phyloP scores from a whole-genome alignment of 352 stramenopile genomes.

The Phytophthora hybrid region DNA sequence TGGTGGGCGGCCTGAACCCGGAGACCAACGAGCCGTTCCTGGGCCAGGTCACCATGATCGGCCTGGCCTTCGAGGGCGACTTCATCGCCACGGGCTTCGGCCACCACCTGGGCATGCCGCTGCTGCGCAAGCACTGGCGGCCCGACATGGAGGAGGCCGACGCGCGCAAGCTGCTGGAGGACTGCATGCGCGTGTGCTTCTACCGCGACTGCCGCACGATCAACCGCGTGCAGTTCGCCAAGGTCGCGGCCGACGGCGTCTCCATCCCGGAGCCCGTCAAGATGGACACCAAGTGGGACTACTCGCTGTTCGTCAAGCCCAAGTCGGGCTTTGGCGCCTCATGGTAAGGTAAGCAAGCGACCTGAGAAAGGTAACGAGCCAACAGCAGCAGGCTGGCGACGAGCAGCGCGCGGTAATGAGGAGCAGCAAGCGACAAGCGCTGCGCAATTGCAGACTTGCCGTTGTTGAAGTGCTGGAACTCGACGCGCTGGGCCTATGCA shows the following conservation, averaged over 20 bases:
- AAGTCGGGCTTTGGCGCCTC: conserved; percentile 92
- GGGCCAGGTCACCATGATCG: conserved; percentile 97
- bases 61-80: conserved; percentile 97
- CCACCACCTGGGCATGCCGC: conserved; percentile 96
- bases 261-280: conserved; percentile 95
- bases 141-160: conserved; percentile 95
- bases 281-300: conserved; percentile 96
- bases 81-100: conserved; percentile 98
- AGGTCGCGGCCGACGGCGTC: conserved; percentile 90
- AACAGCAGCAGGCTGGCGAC: conserved; percentile 5
- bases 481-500: neutral
- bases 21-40: conserved; percentile 94
- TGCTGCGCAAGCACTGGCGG: conserved; percentile 96
- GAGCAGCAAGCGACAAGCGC: neutral
- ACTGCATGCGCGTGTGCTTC: conserved; percentile 98
- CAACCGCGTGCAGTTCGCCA: conserved; percentile 98
- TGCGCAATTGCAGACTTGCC: neutral
- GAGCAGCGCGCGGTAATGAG: neutral
- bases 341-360: conserved; percentile 64
- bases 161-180: conserved; percentile 94
- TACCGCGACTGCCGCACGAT: conserved; percentile 99
- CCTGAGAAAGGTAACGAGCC: neutral
- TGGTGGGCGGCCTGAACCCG: conserved; percentile 94
- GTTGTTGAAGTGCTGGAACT: conserved; percentile 8
- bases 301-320: conserved; percentile 85